Conservation (phyloP, 495 filamentous ascomycete species). For the Neurospora sp. region DNA sequence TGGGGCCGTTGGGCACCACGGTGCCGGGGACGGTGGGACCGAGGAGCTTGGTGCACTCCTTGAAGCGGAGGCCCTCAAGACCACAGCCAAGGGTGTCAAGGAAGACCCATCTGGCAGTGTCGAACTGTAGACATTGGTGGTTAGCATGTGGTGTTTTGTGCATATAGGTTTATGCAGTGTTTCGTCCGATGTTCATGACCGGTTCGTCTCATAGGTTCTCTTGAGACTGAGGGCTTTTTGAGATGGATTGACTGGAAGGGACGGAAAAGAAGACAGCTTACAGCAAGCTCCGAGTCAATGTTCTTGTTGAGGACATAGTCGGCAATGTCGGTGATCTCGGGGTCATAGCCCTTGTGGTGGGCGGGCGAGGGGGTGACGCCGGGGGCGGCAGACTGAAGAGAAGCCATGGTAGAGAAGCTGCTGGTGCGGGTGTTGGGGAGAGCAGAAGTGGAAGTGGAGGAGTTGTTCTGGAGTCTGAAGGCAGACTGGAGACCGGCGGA, state of each 20-base stretch:
- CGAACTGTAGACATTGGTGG: constrained; percentile 51
- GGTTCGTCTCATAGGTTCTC: neutral
- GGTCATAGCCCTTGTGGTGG: constrained; percentile 58
- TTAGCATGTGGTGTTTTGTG: constrained; percentile 8
- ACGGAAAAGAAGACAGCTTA: constrained; percentile 34
- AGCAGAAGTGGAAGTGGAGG: constrained; percentile 15
- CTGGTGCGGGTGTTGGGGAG: constrained; percentile 13
- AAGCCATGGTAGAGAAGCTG: constrained; percentile 48
- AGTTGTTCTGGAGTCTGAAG: constrained; percentile 7
- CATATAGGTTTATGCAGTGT: neutral
- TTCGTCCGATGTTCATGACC: neutral
- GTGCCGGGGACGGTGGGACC: constrained; percentile 91
- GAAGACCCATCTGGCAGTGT: constrained; percentile 82
- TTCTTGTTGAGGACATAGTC: constrained; percentile 87
- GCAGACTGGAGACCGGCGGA: neutral
- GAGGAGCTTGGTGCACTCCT: constrained; percentile 88
- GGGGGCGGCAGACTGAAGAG: constrained; percentile 38
- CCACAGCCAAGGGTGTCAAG: constrained; percentile 96
- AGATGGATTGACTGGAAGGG: neutral
- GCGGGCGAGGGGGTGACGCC: constrained; percentile 37
- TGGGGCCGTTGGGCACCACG: constrained; percentile 83
- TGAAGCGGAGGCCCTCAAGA: constrained; percentile 89
- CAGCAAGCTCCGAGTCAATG: constrained; percentile 84
- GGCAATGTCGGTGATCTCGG: constrained; percentile 90
- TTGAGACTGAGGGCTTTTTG: constrained; percentile 1